Conservation (phyloP, 2,329 filamentous ascomycete genomes). For the Penicillium sp. region DNA sequence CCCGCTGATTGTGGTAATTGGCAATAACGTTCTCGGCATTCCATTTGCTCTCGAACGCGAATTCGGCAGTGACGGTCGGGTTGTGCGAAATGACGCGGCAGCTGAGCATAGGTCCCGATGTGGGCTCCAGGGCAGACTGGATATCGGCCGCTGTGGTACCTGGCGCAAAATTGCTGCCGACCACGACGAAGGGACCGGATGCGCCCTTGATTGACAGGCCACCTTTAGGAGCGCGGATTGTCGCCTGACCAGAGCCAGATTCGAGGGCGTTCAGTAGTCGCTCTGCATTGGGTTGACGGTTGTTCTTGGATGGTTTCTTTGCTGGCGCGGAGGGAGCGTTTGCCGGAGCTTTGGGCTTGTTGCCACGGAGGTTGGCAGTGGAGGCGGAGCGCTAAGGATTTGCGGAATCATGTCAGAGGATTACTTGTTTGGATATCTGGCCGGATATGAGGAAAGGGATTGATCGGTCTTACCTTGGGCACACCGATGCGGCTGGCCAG, state of each 20-base stretch:
- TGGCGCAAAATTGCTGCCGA: constrained; percentile 65
- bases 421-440: constrained; percentile 34
- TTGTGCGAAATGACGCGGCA: constrained; percentile 55
- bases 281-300: constrained; percentile 36
- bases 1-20: constrained; percentile 64
- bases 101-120: constrained; percentile 53
- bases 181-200: constrained; percentile 56
- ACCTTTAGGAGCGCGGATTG: constrained; percentile 30
- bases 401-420: not conserved
- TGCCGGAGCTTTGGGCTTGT: constrained; percentile 38
- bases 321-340: constrained; percentile 20
- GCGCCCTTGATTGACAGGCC: constrained; percentile 58
- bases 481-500: constrained; percentile 62
- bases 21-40: constrained; percentile 61
- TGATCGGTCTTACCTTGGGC: constrained; percentile 49
- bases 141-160: constrained; percentile 67
- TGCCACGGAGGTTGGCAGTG: constrained; percentile 36
- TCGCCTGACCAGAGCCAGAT: constrained; percentile 31
- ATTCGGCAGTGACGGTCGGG: constrained; percentile 61
- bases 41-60: constrained; percentile 56
- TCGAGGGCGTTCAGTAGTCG: constrained; percentile 34
- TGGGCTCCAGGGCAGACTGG: constrained; percentile 57
- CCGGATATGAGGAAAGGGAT: not conserved
- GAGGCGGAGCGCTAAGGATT: not conserved
- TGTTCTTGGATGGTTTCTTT: constrained; percentile 26